A percentile compares a stretch with the other conserved stretches of the same genome.
phyloP scores from a whole-genome alignment of 495 filamentous ascomycete species.

The Penicillium bialowiezense region DNA sequence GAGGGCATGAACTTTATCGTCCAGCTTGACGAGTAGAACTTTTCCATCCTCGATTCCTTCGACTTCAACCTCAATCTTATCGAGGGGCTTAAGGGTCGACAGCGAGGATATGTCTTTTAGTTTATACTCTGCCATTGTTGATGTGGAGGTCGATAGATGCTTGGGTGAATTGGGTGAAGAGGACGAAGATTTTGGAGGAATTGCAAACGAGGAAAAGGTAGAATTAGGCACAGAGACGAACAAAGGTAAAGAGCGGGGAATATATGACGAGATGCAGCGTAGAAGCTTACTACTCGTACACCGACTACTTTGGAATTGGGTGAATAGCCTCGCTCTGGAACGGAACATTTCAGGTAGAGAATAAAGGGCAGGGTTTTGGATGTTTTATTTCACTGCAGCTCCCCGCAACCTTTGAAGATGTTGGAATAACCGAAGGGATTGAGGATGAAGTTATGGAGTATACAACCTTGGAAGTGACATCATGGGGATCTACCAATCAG shows the following conservation, averaged over 20 bases:
- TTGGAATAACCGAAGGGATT: not conserved
- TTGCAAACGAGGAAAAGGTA: not conserved
- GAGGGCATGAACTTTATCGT: conserved; percentile 70
- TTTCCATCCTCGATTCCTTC: conserved; percentile 85
- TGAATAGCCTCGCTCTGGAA: too few species aligned
- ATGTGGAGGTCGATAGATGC: conserved; percentile 10
- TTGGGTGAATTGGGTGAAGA: not conserved
- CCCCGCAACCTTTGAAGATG: not conserved
- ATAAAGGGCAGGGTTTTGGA: too few species aligned
- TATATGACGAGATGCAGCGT: conserved; percentile 5
- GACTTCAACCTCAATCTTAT: conserved; percentile 86
- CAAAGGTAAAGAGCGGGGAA: not conserved
- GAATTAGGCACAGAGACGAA: not conserved
- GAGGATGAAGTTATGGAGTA: not conserved
- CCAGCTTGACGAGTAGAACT: conserved; percentile 76
- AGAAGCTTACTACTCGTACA: not conserved
- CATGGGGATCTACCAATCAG: conserved; percentile 16
- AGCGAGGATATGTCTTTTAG: conserved; percentile 75
- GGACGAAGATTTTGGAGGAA: not conserved
- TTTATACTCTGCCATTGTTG: conserved; percentile 73
- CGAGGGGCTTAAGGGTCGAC: conserved; percentile 62
- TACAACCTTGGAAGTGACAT: conserved; percentile 18
- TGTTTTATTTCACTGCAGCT: too few species aligned
- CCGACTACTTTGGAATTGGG: not conserved
- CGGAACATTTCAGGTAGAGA: too few species aligned